Conservation (phyloP, 2,329 filamentous ascomycete genomes). For the Scorias spongiosa region DNA sequence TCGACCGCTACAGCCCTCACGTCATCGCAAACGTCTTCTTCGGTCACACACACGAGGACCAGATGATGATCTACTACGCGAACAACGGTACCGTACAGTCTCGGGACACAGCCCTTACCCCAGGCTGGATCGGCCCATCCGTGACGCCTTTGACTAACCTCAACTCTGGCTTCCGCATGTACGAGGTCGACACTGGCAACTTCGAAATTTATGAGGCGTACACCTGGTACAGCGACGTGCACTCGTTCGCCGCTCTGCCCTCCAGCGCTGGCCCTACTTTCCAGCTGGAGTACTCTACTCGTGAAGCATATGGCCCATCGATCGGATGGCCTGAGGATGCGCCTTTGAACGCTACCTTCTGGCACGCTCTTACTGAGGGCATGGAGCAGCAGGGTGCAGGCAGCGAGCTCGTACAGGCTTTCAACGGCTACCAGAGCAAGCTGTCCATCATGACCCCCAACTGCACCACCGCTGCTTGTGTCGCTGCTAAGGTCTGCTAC, state of each 20-base stretch:
- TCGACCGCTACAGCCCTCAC: conserved; percentile 39
- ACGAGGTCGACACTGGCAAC: conserved; percentile 38
- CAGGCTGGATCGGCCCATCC: conserved; percentile 37
- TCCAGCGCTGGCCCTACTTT: conserved; percentile 30
- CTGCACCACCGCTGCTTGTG: conserved; percentile 37
- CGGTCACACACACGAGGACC: conserved; percentile 41
- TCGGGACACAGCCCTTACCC: conserved; percentile 28
- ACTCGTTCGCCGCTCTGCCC: conserved; percentile 25
- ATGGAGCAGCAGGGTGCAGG: conserved; percentile 27
- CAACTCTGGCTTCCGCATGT: conserved; percentile 38
- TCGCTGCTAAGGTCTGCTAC: conserved; percentile 42
- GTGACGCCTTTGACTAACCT: conserved; percentile 40
- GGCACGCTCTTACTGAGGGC: conserved; percentile 42
- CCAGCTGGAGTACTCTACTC: conserved; percentile 36
- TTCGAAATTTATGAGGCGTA: conserved; percentile 41
- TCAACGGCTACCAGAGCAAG: conserved; percentile 40
- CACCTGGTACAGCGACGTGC: conserved; percentile 39
- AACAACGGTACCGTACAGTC: conserved; percentile 29
- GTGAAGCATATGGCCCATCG: conserved; percentile 32
- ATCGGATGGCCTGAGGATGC: conserved; percentile 31
- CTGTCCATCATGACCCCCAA: conserved; percentile 34
- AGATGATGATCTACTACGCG: conserved; percentile 39
- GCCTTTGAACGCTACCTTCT: conserved; percentile 44
- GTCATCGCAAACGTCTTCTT: conserved; percentile 41
- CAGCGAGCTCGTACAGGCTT: conserved; percentile 29